Evolutionary conservation across 108 stramenopile species (phyloP), one percentile per base, ranked within the genome.

Genomic region (Cylindrotheca fusiformis): DNA sequence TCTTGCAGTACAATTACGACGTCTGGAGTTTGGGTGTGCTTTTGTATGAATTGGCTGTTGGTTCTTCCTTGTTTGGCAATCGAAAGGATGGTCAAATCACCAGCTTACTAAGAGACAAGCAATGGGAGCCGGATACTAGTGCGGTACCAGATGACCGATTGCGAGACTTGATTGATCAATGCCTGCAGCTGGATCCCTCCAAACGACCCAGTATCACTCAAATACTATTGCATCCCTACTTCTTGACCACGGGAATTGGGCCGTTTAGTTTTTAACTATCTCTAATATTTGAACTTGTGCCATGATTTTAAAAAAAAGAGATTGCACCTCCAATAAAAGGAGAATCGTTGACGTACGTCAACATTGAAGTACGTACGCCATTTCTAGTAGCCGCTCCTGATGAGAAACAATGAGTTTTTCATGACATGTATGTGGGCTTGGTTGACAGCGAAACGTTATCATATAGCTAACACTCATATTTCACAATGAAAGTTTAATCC

Each of bases 21-120:
- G 75, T 85, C 41, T 95, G 94, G 94, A 55, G 53, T 20, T 71
- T 62, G 45, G 90, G 94, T 4, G 88, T 95, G 88, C 63, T 95
- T 46, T 53, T 88, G 6, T 91, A 86, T 68, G 90, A 95, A 67
- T 63, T 95, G 45, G 68, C 78, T n/a, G 86, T 81, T 4, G 90
- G 90, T 1, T 27, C 65, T 47, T 74, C 80, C 2, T 91, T 86
- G 74, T 95, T 87, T 60, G 78, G 74, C 21, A 80, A 77, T 5
- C 72, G 77, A 66, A 25, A 79, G 72, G 51, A 69, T 64, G 44
- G 71, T 89, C 3, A 47, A 29, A 41, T 48, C 18, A 47, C 70
- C 55, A 1, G 57, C 32, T 14, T 85, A 78, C 55, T 74, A 75
- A 6, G 72, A 78, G 25, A 32, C 85, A 8, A 50, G 58, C 4